Evolutionary conservation across 1,284 basidiomycete species (phyloP).

Genomic region (Rhizoctonia solani): DNA sequence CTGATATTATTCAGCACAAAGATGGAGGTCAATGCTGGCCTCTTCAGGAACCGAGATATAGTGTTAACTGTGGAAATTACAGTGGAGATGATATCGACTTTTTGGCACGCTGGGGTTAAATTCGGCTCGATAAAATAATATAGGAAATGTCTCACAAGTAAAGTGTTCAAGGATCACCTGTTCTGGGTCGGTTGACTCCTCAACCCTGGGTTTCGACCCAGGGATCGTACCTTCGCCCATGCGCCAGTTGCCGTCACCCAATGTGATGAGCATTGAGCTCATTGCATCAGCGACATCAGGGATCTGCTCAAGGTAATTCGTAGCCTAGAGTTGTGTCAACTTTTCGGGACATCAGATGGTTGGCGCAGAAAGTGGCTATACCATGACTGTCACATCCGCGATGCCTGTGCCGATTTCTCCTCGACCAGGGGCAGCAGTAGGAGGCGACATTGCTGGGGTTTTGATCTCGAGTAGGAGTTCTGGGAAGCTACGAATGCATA

Average conservation of each 20-base stretch:
- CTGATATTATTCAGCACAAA: constrained; percentile 79
- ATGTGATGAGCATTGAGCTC: constrained; percentile 61
- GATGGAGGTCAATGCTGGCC: constrained; percentile 68
- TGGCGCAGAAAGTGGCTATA: constrained; percentile 46
- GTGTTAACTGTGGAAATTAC: constrained; percentile 61
- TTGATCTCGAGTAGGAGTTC: constrained; percentile 78
- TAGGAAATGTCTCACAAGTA: constrained; percentile 56
- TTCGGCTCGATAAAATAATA: background rate
- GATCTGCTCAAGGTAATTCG: constrained; percentile 67
- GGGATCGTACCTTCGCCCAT: constrained; percentile 78
- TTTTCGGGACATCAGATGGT: background rate
- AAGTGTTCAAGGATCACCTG: constrained; percentile 68
- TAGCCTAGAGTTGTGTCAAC: constrained; percentile 52
- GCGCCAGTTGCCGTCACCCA: constrained; percentile 85
- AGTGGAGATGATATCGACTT: constrained; percentile 73
- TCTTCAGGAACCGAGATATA: constrained; percentile 63
- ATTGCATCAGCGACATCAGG: constrained; percentile 70
- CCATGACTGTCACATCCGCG: constrained; percentile 64
- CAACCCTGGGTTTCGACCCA: constrained; percentile 50
- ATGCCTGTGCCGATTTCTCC: constrained; percentile 62
- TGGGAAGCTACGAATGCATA: constrained; percentile 77
- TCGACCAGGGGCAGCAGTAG: constrained; percentile 44
- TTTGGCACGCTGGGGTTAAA: constrained; percentile 2
- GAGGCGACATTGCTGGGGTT: constrained; percentile 45
- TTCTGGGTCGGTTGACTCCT: constrained; percentile 54